Conservation (phyloP, 192 early-diverging fungal genomes). For the Linnemannia hyalina region DNA sequence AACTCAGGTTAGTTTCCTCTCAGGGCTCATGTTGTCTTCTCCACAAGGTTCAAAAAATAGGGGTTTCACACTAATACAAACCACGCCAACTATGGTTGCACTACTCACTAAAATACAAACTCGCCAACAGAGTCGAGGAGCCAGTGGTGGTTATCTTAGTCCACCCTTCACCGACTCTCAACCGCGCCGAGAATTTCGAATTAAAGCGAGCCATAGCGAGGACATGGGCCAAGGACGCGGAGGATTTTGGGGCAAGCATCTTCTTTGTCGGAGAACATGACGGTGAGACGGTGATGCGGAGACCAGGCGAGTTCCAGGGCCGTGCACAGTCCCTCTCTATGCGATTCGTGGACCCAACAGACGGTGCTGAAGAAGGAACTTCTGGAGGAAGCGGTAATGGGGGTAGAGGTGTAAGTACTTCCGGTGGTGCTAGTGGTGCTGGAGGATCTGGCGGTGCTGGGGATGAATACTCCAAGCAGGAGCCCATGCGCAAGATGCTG, state of each 20-base stretch:
- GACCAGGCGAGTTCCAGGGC: constrained; percentile 48
- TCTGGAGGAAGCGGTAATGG: background rate
- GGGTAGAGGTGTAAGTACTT: background rate
- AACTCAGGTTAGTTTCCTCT: constrained; percentile 17
- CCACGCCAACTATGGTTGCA: background rate
- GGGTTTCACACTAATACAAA: no score
- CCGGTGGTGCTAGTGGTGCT: background rate
- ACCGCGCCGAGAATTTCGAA: constrained; percentile 39
- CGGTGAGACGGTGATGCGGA: constrained; percentile 45
- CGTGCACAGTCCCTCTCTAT: constrained; percentile 30
- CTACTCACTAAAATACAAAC: background rate
- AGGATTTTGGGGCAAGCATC: constrained; percentile 42
- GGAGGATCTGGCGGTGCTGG: constrained; percentile 6
- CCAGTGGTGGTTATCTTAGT: constrained; percentile 47
- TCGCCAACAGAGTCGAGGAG: constrained; percentile 19
- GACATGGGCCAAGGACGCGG: constrained; percentile 54
- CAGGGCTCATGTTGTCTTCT: no score
- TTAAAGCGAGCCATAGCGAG: constrained; percentile 44
- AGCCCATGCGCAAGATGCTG: constrained; percentile 52
- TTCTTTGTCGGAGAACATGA: constrained; percentile 54
- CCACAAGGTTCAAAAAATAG: no score
- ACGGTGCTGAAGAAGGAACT: background rate
- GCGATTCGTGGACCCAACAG: constrained; percentile 13
- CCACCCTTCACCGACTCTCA: constrained; percentile 43
- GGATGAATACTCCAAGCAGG: constrained; percentile 21